These are phyloP conservation scores for Neospermospora avenae DNA, from an alignment of 2,329 filamentous ascomycete genomes.

Conservation along the genomic window DNA sequence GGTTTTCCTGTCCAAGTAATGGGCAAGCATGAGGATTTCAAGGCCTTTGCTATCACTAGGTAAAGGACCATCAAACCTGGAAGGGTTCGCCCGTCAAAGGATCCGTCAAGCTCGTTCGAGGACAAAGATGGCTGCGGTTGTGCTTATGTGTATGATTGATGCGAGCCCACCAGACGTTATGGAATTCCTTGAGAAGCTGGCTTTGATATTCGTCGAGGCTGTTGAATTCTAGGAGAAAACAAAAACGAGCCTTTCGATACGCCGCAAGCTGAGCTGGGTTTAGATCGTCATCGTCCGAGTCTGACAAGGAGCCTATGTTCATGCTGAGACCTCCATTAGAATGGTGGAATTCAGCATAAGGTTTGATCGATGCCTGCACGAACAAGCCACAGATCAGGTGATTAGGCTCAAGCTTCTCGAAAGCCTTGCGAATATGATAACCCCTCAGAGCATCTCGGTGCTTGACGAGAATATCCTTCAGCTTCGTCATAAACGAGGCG, in stretches of 20 bases:
- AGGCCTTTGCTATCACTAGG: too few relatives aligned
- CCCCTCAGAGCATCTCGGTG: not conserved
- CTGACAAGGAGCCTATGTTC: not conserved
- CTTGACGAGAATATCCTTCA: not conserved
- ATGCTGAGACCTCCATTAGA: not conserved
- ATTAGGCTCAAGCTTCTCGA: not conserved
- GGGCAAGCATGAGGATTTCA: too few relatives aligned
- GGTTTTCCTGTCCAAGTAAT: too few relatives aligned
- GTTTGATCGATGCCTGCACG: not conserved
- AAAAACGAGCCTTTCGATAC: not conserved
- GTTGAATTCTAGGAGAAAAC: not conserved
- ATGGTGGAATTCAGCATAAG: not conserved
- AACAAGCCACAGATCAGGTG: constrained; percentile 3
- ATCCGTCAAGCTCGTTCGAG: not conserved
- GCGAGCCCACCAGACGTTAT: constrained; percentile 4
- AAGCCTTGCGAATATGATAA: not conserved
- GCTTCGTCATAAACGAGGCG: not conserved
- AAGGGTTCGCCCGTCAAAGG: constrained; percentile 8
- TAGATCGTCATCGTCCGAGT: not conserved
- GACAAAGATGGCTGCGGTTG: not conserved
- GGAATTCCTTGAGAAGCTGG: not conserved
- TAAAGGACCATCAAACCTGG: not conserved
- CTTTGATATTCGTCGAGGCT: not conserved
- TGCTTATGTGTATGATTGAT: not conserved
- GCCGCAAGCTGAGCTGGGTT: constrained; percentile 3